Evolutionary conservation across 345 rosid genomes (phyloP).

Genomic region (Boechera stricta): DNA sequence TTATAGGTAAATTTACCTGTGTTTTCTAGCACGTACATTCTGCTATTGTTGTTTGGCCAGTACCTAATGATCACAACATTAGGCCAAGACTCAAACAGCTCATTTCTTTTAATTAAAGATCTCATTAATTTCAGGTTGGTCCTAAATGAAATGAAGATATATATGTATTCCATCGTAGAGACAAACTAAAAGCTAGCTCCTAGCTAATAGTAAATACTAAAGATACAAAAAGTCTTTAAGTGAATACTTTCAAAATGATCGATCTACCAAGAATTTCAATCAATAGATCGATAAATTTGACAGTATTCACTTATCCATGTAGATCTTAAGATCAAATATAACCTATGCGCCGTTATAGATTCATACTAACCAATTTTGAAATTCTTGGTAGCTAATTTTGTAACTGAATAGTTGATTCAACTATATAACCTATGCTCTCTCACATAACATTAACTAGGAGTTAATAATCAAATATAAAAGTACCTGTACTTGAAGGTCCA

Average conservation of each 20-base stretch:
- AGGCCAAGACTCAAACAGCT: conserved; percentile 20
- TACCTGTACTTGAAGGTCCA: conserved; percentile 98
- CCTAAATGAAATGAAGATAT: not conserved
- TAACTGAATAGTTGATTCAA: not conserved
- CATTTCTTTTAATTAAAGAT: not conserved
- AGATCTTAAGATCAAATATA: not conserved
- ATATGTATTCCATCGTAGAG: not conserved
- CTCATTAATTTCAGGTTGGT: not conserved
- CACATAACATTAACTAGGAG: not conserved
- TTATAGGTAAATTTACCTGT: conserved; percentile 59
- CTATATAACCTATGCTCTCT: not conserved
- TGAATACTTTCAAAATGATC: not conserved
- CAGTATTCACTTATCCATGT: not conserved
- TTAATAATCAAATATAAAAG: not conserved
- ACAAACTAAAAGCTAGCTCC: not conserved
- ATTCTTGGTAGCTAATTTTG: not conserved
- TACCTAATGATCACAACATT: conserved; percentile 59
- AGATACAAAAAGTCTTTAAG: not conserved
- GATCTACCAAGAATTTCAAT: not conserved
- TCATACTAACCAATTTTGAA: not conserved
- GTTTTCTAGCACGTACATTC: conserved; percentile 97
- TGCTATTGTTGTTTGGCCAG: conserved; percentile 98
- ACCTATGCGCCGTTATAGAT: not conserved
- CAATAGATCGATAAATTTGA: not conserved
- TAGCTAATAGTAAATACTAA: not conserved